Conservation (phyloP, 495 filamentous ascomycete genomes). For the Lophiostoma macrostomum region DNA sequence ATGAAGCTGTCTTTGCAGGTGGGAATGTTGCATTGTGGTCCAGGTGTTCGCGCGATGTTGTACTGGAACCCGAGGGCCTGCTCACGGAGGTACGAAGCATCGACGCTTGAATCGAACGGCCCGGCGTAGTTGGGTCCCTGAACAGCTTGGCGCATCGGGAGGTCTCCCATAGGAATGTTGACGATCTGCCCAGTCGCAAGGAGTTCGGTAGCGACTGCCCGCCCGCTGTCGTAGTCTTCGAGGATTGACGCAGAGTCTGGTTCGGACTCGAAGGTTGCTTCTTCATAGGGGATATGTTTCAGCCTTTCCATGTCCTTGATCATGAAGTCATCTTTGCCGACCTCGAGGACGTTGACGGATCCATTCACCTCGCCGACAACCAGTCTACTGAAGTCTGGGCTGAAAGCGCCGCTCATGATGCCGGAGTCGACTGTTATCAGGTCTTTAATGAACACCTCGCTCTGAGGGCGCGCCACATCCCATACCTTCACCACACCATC, state of each 20-base stretch:
- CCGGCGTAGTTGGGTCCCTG: conserved; percentile 37
- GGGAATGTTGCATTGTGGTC: conserved; percentile 21
- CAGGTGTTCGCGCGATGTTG: conserved; percentile 2
- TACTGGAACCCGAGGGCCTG: conserved; percentile 27
- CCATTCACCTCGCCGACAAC: conserved; percentile 75
- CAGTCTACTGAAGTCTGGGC: conserved; percentile 65
- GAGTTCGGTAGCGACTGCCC: conserved; percentile 23
- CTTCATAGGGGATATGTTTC: conserved; percentile 24
- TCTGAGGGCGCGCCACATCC: conserved; percentile 64
- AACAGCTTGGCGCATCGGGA: conserved; percentile 40
- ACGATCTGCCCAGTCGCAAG: conserved; percentile 29
- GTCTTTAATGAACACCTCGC: conserved; percentile 63
- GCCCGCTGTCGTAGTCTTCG: conserved; percentile 8
- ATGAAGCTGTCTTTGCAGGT: conserved; percentile 25
- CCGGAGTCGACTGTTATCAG: conserved; percentile 50
- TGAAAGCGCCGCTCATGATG: conserved; percentile 67
- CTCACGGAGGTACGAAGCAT: conserved; percentile 25
- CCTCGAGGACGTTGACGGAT: conserved; percentile 61
- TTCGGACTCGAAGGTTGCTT: neutral
- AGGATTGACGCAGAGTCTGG: neutral
- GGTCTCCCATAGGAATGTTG: conserved; percentile 34
- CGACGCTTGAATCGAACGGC: conserved; percentile 17
- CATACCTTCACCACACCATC: conserved; percentile 86
- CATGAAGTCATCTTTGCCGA: conserved; percentile 32
- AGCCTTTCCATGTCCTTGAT: conserved; percentile 30